Base-by-base conservation (phyloP, 192 early-diverging fungal genomes). In the Coemansia sp. region DNA sequence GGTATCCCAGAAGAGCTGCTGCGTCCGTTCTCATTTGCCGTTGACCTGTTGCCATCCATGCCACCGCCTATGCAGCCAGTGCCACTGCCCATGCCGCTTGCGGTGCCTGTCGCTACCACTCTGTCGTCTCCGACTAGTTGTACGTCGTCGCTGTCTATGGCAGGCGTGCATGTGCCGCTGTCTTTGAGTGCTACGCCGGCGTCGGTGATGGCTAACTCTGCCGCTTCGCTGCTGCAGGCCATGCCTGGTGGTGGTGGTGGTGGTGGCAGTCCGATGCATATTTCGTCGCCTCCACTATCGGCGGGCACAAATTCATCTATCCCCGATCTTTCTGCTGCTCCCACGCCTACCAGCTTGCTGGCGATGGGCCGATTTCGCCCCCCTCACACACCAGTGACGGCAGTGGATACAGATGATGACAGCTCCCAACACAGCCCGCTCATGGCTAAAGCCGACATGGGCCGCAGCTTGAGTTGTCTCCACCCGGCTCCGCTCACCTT, bases 1-100 rank as follows among this genome's bases (percentile, higher is more conserved):
- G 67, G 56, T 3, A 49, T 65, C 8, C 72, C 72, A 3, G 78
- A 65, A 22, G 70, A 71, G 29, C 49, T 81, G 37, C 44, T 81
- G 24, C 50, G 59, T 22, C 78, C 78, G 32, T 81, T 81, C 34
- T 61, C 78, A 16, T 81, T 81, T 45, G 37, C 74, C 1, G 35
- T 24, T 16, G 59, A 63, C 29, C 22, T 62, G 58, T 15, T 50
- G 40, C 45, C 20, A 47, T 38, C 59, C 32, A 38, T 43, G 29
- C 40, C 65, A 6, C 56, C 24, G 13, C 22, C n/a, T 30, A 39
- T n/a, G 45, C 43, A 20, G 65, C 44, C 34, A 10, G 50, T 52
- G 50, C 50, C 58, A 4, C 24, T 59, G 58, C 58, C 58, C 2
- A 16, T 59, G 58, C 29, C 32, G 32, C n/a, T 59, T 20, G 32